A percentile compares a stretch with the other conserved stretches of the same genome.
Evolutionary conservation across 139 green algal species (phyloP).

Genomic region (Nannochloris sp.): DNA sequence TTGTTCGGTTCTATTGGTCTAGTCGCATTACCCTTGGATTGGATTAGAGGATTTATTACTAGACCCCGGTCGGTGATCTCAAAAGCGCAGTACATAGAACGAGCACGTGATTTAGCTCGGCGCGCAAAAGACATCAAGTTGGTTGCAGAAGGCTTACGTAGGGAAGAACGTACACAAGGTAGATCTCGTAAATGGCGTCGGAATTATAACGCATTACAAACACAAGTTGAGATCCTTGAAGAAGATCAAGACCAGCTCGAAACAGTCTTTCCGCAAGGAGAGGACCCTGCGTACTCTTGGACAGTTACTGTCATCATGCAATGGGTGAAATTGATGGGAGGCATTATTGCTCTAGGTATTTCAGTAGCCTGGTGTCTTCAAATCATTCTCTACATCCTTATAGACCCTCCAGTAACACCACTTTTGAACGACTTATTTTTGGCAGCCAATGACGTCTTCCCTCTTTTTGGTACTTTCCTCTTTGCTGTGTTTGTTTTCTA

Average conservation of each 20-base stretch:
- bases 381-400: constrained; percentile 90
- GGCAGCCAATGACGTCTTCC: constrained; percentile 67
- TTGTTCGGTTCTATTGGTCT: constrained; percentile 91
- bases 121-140: constrained; percentile 62
- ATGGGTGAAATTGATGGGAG: constrained; percentile 60
- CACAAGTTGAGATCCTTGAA: constrained; percentile 78
- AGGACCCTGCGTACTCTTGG: constrained; percentile 74
- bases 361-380: constrained; percentile 86
- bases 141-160: constrained; percentile 45
- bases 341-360: constrained; percentile 60
- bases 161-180: constrained; percentile 52
- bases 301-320: constrained; percentile 70
- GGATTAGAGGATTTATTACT: constrained; percentile 68
- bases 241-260: constrained; percentile 81
- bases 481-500: constrained; percentile 96
- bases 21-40: constrained; percentile 77
- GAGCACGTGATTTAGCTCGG: constrained; percentile 61
- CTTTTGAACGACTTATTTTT: constrained; percentile 91
- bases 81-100: constrained; percentile 76
- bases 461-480: constrained; percentile 78
- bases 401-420: constrained; percentile 61
- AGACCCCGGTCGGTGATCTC: constrained; percentile 72
- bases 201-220: constrained; percentile 63
- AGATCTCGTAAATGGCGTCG: constrained; percentile 58
- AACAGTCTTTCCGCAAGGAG: constrained; percentile 78